Conservation (phyloP, 306 rosid species). For the Fagus sylvatica region DNA sequence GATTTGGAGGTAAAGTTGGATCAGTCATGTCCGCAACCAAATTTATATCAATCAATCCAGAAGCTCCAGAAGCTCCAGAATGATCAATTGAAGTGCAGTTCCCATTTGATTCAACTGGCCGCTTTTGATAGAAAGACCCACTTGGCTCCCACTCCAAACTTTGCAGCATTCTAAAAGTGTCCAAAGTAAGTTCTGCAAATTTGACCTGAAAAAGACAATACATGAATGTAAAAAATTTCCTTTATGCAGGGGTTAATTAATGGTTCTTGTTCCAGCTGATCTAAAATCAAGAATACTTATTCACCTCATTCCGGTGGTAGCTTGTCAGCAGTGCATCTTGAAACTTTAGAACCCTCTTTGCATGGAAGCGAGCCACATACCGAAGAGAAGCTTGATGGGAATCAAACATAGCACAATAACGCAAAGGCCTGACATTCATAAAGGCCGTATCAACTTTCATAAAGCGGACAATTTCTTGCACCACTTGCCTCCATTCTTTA, state of each 20-base stretch:
- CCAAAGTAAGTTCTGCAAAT: slow-evolving; percentile 92
- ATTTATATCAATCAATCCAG: slow-evolving; percentile 83
- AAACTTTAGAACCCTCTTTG: slow-evolving; percentile 86
- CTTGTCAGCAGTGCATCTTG: slow-evolving; percentile 83
- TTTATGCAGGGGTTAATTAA: neutral
- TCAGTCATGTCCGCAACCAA: slow-evolving; percentile 85
- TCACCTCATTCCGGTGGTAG: slow-evolving; percentile 93
- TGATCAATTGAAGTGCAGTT: slow-evolving; percentile 67
- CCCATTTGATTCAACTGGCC: slow-evolving; percentile 53
- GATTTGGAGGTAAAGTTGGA: slow-evolving; percentile 82
- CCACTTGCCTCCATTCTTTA: slow-evolving; percentile 95
- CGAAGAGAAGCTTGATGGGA: slow-evolving; percentile 74
- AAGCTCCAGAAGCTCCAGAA: slow-evolving; percentile 91
- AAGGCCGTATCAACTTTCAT: slow-evolving; percentile 67
- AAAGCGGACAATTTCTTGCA: slow-evolving; percentile 89
- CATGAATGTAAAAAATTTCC: slow-evolving; percentile 30
- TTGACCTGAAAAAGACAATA: slow-evolving; percentile 68
- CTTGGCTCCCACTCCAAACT: slow-evolving; percentile 99
- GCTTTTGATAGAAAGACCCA: slow-evolving; percentile 74
- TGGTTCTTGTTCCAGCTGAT: neutral
- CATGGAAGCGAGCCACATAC: slow-evolving; percentile 90
- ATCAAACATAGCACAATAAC: slow-evolving; percentile 68
- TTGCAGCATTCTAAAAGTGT: slow-evolving; percentile 87
- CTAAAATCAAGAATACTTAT: slow-evolving; percentile 27
- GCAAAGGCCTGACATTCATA: slow-evolving; percentile 74